Base-by-base conservation (phyloP, 2,329 filamentous ascomycete species). In the Fusarium sp. region DNA sequence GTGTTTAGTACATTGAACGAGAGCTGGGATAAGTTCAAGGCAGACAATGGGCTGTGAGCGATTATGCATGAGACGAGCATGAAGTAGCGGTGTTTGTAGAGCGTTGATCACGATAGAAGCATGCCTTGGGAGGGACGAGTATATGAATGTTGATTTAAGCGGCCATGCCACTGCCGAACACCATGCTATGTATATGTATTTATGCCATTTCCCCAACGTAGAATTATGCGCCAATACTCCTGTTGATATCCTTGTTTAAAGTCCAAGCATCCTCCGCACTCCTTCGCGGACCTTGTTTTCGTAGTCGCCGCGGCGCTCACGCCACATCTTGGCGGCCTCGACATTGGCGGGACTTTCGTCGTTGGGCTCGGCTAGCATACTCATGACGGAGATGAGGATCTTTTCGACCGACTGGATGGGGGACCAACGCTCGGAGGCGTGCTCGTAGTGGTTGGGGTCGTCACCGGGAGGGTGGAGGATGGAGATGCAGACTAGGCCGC, bases 391-490 rank as follows among this genome's bases (percentile, higher is more conserved):
- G 66, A 98, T 95, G 76, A 98, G 87, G 76, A 98, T 98, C 87
- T 98, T 98, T 85, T 98, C 96, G 75, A 98, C 96, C 68, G 93
- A 96, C 85, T 98, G 96, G 72, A 98, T 98, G 14, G 96, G 96
- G 31, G 93, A 96, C 96, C 96, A 98, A 72, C 96, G 92, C 86
- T 98, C 96, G 2, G 93, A 95, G 9, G 96, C 96, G 78, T 96
- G 94, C 84, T 98, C 96, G 88, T 98, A 98, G 86, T 98, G 95
- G 85, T 98, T 98, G 63, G 96, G 96, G 83, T 98, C 96, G 84
- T 98, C 96, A 79, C 96, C 96, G 4, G 96, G 96, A 4, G 96
- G 93, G 83, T 98, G 96, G 3, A 98, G 91, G 85, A 98, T 98
- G n/a, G 94, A 97, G 80, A 98, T 98, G 86, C 96, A 98, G 77